Conservation (phyloP, 805 yeast genomes). For the Blastobotrys muscicola region DNA sequence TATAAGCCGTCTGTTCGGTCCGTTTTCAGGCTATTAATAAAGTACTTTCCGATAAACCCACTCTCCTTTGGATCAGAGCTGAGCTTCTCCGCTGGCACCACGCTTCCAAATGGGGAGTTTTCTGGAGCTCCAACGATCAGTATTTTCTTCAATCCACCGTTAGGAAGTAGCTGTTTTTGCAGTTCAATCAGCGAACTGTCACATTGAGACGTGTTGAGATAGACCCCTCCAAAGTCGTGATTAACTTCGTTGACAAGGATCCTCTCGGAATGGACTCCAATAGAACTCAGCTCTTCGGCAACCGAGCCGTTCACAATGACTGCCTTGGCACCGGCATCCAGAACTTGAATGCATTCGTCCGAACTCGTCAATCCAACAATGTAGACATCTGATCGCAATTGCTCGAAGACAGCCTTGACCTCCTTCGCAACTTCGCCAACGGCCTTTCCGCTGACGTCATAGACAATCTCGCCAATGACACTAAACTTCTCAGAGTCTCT, state of each 20-base stretch:
- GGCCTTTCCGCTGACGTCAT: neutral
- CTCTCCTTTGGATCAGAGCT: conserved; percentile 8
- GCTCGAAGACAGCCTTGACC: conserved; percentile 7
- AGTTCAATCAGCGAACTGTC: conserved; percentile 8
- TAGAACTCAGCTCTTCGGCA: conserved; percentile 28
- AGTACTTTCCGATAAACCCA: conserved; percentile 19
- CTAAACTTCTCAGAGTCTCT: neutral
- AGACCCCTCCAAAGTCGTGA: conserved; percentile 12
- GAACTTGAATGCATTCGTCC: conserved; percentile 40
- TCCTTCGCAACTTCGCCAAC: neutral
- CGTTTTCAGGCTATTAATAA: conserved; percentile 49
- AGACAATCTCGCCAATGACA: conserved; percentile 7
- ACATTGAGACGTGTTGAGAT: conserved; percentile 1
- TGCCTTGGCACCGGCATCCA: conserved; percentile 52
- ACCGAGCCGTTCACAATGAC: conserved; percentile 32
- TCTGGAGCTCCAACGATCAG: conserved; percentile 8
- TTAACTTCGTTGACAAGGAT: conserved; percentile 27
- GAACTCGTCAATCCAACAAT: conserved; percentile 15
- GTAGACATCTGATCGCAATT: conserved; percentile 3
- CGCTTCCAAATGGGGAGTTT: conserved; percentile 13
- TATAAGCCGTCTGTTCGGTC: conserved; percentile 83
- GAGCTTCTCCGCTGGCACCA: conserved; percentile 13
- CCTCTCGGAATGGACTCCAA: conserved; percentile 47
- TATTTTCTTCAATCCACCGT: conserved; percentile 16
- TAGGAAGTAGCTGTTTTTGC: conserved; percentile 8